Evolutionary conservation across 1,139 yeast species (phyloP).

Genomic region (Yamadazyma oceani): DNA sequence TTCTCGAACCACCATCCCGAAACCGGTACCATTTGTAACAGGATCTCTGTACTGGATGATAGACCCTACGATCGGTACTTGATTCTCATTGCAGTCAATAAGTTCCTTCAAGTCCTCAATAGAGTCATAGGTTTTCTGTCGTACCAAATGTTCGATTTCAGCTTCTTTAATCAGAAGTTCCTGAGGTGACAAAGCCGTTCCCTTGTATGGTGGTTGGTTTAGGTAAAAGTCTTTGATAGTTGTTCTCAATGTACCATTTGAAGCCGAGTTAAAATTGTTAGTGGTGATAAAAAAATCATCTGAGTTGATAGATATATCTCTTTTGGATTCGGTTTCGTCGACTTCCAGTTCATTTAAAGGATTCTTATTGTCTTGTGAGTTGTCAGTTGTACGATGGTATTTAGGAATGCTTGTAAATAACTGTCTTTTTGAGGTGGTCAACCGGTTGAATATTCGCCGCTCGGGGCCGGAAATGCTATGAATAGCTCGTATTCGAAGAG

Average conservation of each 20-base stretch:
- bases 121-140: constrained; percentile 12
- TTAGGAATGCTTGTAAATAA: too few species aligned
- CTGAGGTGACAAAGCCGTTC: neutral
- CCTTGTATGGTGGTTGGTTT: neutral
- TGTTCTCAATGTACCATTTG: constrained; percentile 4
- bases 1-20: constrained; percentile 37
- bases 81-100: constrained; percentile 19
- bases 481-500: too few species aligned
- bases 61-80: constrained; percentile 32
- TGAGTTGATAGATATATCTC: too few species aligned
- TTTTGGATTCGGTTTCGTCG: too few species aligned
- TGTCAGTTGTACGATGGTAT: too few species aligned
- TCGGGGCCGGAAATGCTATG: too few species aligned
- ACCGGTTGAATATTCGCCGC: too few species aligned
- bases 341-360: too few species aligned
- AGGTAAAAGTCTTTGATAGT: constrained; percentile 4
- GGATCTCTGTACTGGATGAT: constrained; percentile 30
- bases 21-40: constrained; percentile 6
- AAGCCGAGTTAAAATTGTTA: too few species aligned
- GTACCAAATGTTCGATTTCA: constrained; percentile 9
- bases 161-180: neutral
- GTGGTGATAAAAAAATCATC: too few species aligned
- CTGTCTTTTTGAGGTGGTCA: too few species aligned
- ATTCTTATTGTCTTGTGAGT: too few species aligned
- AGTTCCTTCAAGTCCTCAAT: constrained; percentile 18